Base-by-base conservation (phyloP, 1,139 yeast species). In the Pichia norvegensis region DNA sequence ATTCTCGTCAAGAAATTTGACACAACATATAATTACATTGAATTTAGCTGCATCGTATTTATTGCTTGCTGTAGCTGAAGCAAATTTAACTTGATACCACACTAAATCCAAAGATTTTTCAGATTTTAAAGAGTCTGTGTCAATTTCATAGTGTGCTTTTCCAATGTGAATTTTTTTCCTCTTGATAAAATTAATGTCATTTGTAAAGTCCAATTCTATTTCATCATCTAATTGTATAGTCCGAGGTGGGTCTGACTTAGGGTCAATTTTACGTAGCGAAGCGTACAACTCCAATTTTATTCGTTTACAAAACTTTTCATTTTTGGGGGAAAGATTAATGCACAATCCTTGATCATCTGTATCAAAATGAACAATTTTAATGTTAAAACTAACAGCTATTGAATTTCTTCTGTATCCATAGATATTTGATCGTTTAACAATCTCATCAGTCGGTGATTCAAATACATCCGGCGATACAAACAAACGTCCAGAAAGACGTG, bases 1-100 rank as follows among this genome's bases (percentile, higher is more conserved):
- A 29, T 41, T 29, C 13, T 33, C 36, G 19, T 43, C 40, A 14
- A 44, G 27, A 29, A 49, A 29, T n/a, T 37, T 41, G 9, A 44
- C 27, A 8, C 36, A 45, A 17, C 35, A 31, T 36, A 57, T 44
- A 4, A 33, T 40, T n/a, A 56, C 33, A 10, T 35, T 38, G 22
- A 46, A 46, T 13, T 42, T 46, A 10, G 41, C 38, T 5, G 48
- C 46, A 40, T 50, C 53, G 17, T 50, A 46, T 19, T 49, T 43
- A 25, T 50, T 50, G 35, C 42, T 48, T 4, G 51, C 53, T 1
- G 51, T 48, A 7, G 53, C 51, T 5, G 53, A 44, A 19, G 45
- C 44, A 25, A 50, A 50, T 8, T 38, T 27, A 11, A 50, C n/a
- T 29, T 48, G 53, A 17, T 50, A 52, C 53, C 53, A 50, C 16